These are phyloP conservation scores for Corylus americana DNA, from an alignment of 306 rosid species.

Conservation along the genomic window DNA sequence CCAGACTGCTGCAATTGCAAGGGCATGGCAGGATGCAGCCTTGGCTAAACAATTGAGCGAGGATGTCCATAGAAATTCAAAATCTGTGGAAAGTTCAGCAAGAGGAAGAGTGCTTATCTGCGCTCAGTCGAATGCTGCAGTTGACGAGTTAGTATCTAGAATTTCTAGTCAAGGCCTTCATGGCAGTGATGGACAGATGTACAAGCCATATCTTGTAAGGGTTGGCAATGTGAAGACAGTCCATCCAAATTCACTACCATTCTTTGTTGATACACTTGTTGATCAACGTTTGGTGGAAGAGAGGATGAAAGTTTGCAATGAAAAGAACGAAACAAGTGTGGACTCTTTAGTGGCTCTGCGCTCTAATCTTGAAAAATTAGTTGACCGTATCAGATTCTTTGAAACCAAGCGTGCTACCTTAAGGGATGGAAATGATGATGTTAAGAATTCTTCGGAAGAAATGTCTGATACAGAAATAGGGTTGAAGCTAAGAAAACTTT, in stretches of 20 bases:
- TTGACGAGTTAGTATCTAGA: constrained; percentile 93
- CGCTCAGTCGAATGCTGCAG: constrained; percentile 99
- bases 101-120: constrained; percentile 87
- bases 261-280: constrained; percentile 89
- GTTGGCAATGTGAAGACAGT: constrained; percentile 91
- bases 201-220: constrained; percentile 95
- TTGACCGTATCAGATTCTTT: constrained; percentile 69
- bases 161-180: constrained; percentile 80
- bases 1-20: constrained; percentile 68
- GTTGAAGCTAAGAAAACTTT: constrained; percentile 63
- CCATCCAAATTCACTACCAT: constrained; percentile 86
- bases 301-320: constrained; percentile 54
- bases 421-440: constrained; percentile 57
- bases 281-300: constrained; percentile 84
- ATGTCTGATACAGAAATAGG: constrained; percentile 66
- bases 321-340: constrained; percentile 49
- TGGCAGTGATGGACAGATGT: constrained; percentile 71
- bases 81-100: constrained; percentile 44
- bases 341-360: constrained; percentile 60
- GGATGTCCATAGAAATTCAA: constrained; percentile 51
- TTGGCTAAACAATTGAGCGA: constrained; percentile 74
- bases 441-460: constrained; percentile 46
- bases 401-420: constrained; percentile 80
- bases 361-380: constrained; percentile 74
- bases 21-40: constrained; percentile 99